Evolutionary conservation across 1,139 yeast species (phyloP).

Genomic region (Hyphopichia burtonii): DNA sequence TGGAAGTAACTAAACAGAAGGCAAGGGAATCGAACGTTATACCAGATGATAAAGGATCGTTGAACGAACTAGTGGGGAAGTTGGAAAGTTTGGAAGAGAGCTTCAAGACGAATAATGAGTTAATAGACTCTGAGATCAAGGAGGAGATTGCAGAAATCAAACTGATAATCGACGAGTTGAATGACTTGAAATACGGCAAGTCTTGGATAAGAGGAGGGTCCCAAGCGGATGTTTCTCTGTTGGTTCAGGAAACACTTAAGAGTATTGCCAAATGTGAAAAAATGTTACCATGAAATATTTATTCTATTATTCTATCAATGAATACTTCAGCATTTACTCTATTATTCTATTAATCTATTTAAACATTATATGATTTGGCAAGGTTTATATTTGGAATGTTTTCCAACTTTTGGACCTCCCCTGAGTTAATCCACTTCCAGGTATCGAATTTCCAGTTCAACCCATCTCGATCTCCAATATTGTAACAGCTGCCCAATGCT

Average conservation of each 20-base stretch:
- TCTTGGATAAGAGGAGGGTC: constrained; percentile 13
- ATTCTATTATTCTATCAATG: not conserved
- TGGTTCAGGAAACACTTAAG: constrained; percentile 10
- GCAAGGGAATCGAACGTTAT: not conserved
- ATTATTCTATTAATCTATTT: no score
- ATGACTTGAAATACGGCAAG: constrained; percentile 20
- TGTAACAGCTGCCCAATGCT: constrained; percentile 64
- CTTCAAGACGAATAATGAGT: constrained; percentile 8
- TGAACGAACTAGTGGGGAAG: constrained; percentile 13
- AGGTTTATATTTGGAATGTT: not conserved
- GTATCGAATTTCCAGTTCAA: constrained; percentile 82
- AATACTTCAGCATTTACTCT: no score
- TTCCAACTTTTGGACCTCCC: constrained; percentile 15
- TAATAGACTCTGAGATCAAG: constrained; percentile 15
- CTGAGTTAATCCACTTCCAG: constrained; percentile 58
- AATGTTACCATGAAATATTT: not conserved
- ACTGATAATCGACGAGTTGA: constrained; percentile 14
- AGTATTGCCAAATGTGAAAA: constrained; percentile 11
- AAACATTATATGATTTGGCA: not conserved
- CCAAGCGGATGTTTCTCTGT: constrained; percentile 9
- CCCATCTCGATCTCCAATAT: constrained; percentile 68
- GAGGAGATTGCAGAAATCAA: constrained; percentile 17
- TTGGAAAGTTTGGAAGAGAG: constrained; percentile 12
- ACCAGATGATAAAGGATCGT: constrained; percentile 7
- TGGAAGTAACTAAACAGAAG: constrained; percentile 6